Evolutionary conservation across 345 rosid species (phyloP).

Genomic region (Streptanthus diversifolius): DNA sequence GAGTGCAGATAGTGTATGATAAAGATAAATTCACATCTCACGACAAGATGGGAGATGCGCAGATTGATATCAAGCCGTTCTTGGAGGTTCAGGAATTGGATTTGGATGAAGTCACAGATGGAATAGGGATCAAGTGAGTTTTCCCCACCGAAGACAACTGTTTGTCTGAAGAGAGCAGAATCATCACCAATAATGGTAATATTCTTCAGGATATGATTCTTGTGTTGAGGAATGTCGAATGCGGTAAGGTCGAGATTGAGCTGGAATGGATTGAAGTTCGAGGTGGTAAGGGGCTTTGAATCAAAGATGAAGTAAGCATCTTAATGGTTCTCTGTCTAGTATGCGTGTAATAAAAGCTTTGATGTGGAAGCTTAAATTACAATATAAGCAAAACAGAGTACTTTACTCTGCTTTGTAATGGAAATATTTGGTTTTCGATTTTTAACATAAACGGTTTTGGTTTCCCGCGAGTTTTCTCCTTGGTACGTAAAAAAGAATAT

Average conservation of each 20-base stretch:
- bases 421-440: neutral
- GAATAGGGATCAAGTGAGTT: constrained; percentile 45
- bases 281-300: constrained; percentile 30
- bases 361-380: neutral
- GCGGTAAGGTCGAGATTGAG: constrained; percentile 58
- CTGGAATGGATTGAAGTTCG: constrained; percentile 60
- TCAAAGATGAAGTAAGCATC: neutral
- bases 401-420: constrained; percentile 13
- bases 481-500: constrained; percentile 6
- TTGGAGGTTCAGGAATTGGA: constrained; percentile 45
- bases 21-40: constrained; percentile 61
- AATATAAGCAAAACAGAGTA: constrained; percentile 14
- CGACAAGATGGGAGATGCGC: constrained; percentile 78
- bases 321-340: neutral
- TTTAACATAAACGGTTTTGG: neutral
- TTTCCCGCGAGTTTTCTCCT: constrained; percentile 25
- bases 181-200: constrained; percentile 44
- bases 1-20: constrained; percentile 60
- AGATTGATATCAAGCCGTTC: constrained; percentile 53
- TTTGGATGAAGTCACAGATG: constrained; percentile 43
- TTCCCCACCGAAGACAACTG: constrained; percentile 44
- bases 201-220: constrained; percentile 54
- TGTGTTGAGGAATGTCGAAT: constrained; percentile 48
- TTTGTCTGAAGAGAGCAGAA: constrained; percentile 52
- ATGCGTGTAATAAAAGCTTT: neutral